Evolutionary conservation across 2,329 filamentous ascomycete species (phyloP).

Genomic region (Fusarium odoratissimum): DNA sequence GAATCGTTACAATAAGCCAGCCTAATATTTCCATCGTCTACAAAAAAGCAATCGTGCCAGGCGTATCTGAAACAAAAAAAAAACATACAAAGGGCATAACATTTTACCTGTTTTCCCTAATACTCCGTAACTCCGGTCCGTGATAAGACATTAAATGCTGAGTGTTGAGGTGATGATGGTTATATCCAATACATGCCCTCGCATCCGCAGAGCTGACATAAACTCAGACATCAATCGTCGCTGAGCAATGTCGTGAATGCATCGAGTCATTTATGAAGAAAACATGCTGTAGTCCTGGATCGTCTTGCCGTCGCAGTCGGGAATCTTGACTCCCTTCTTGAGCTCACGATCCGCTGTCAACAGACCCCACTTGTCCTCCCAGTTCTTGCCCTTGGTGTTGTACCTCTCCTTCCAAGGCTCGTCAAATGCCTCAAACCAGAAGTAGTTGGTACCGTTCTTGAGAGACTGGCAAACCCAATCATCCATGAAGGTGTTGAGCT

Average conservation of each 20-base stretch:
- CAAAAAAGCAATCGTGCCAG: conserved; percentile 9
- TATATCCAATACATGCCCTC: conserved; percentile 27
- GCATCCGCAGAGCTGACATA: conserved; percentile 7
- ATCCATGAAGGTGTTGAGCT: conserved; percentile 88
- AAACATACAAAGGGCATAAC: conserved; percentile 15
- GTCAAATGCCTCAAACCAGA: conserved; percentile 98
- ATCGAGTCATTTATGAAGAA: conserved; percentile 14
- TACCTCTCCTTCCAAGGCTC: conserved; percentile 92
- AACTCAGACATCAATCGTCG: conserved; percentile 7
- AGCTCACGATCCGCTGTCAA: conserved; percentile 87
- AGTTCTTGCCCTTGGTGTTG: conserved; percentile 75
- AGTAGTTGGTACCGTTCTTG: conserved; percentile 88
- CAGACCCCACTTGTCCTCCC: conserved; percentile 97
- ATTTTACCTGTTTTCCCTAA: conserved; percentile 32
- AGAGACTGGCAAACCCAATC: conserved; percentile 86
- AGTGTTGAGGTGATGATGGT: conserved; percentile 8
- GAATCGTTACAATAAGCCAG: conserved; percentile 13
- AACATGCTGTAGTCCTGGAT: conserved; percentile 49
- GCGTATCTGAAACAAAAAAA: conserved; percentile 12
- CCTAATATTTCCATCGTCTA: conserved; percentile 9
- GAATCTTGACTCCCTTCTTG: conserved; percentile 86
- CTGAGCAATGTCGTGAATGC: background rate
- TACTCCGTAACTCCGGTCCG: conserved; percentile 27
- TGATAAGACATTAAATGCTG: conserved; percentile 27
- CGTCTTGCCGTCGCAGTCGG: conserved; percentile 83